Evolutionary conservation across 805 yeast genomes (phyloP).

Genomic region (Alloascoidea africana): DNA sequence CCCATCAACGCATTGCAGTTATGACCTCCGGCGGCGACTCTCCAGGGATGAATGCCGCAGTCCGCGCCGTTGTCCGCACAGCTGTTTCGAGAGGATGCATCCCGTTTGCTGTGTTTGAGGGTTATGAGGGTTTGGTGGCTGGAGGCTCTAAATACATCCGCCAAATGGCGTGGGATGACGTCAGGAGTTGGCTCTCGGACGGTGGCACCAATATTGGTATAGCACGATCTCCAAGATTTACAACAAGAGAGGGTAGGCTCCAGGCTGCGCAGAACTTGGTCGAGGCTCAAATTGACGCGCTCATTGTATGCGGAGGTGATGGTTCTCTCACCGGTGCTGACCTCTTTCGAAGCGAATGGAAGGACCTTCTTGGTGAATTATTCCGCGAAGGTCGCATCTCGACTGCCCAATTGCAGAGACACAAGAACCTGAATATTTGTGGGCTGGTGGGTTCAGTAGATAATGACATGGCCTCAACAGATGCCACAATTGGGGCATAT

Average conservation of each 20-base stretch:
- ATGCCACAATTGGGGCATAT: slow-evolving; percentile 92
- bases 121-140: slow-evolving; percentile 81
- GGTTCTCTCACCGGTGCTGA: slow-evolving; percentile 98
- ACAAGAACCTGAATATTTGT: slow-evolving; percentile 67
- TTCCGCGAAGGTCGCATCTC: slow-evolving; percentile 40
- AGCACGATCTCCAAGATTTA: slow-evolving; percentile 79
- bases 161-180: slow-evolving; percentile 86
- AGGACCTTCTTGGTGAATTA: slow-evolving; percentile 65
- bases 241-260: slow-evolving; percentile 74
- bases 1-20: slow-evolving; percentile 64
- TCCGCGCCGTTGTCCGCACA: slow-evolving; percentile 87
- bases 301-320: slow-evolving; percentile 96
- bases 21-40: slow-evolving; percentile 99
- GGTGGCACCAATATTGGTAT: slow-evolving; percentile 98
- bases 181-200: slow-evolving; percentile 79
- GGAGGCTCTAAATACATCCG: slow-evolving; percentile 74
- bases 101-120: slow-evolving; percentile 84
- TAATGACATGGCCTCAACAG: slow-evolving; percentile 96
- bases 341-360: slow-evolving; percentile 89
- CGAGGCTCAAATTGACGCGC: slow-evolving; percentile 79
- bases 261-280: slow-evolving; percentile 76
- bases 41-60: slow-evolving; percentile 96
- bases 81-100: slow-evolving; percentile 83
- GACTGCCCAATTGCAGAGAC: slow-evolving; percentile 38
- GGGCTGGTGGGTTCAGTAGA: slow-evolving; percentile 96